Base-by-base conservation (phyloP, 768 basidiomycete genomes). In the Suillus fuscotomentosus region DNA sequence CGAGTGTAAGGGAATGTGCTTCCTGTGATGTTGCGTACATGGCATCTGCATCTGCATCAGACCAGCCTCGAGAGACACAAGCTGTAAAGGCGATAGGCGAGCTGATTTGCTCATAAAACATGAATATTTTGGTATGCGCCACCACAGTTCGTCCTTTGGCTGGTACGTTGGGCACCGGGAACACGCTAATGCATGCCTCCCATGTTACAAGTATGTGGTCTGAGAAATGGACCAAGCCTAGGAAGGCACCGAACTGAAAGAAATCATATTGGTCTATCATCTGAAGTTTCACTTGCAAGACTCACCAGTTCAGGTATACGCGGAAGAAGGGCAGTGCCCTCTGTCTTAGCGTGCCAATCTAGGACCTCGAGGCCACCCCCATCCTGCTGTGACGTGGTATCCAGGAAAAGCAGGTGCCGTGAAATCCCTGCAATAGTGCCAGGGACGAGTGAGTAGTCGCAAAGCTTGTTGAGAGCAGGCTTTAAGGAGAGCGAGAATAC, bases 111-210 rank as follows among this genome's bases (percentile, higher is more conserved):
- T 76, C 74, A 43, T 66, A 65, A 34, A 74, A 71, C 57, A 74
- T 63, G 56, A 72, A 76, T 31, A 74, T 71, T 24, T 73, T 67
- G 15, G 47, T 64, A 22, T 65, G 71, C 13, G 70, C 71, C 31
- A 72, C 62, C 15, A 71, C 48, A n/a, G 62, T 55, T 53, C 57
- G 72, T 2, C 69, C 72, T 2, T 71, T 63, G 13, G 43, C 61
- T 9, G 74, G 74, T 42, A 74, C 47, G 3, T 9, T 22, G 0
- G 73, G 74, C 3, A 74, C 20, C 0, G 67, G 63, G 27, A 72
- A 74, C 11, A 76, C 73, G 60, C 73, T 73, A 50, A 71, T 60
- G 36, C 69, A 66, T 41, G 24, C 56, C 61, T 75, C 72, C 74
- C 74, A 76, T 55, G 65, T 67, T 13, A 73, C 65, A 66, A 74